phyloP scores from a whole-genome alignment of 2,329 filamentous ascomycete species.

The Colletotrichum ledebouriae region DNA sequence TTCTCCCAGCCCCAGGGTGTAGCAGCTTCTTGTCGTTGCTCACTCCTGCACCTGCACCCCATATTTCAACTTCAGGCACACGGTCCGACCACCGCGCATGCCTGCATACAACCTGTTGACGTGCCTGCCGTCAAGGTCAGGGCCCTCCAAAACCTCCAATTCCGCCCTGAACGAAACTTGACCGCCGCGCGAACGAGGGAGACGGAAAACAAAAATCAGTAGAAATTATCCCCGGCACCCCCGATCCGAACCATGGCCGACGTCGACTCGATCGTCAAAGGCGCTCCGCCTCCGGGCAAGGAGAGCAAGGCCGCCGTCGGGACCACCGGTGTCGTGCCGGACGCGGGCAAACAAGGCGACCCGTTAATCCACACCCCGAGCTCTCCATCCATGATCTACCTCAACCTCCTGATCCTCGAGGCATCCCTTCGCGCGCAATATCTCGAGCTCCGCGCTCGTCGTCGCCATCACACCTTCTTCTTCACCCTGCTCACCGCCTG shows the following conservation, averaged over 20 bases:
- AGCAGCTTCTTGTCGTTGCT: conserved; percentile 21
- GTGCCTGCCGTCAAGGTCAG: conserved; percentile 33
- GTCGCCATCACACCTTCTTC: conserved; percentile 94
- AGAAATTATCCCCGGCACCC: neutral
- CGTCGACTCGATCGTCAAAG: conserved; percentile 93
- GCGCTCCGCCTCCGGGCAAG: conserved; percentile 77
- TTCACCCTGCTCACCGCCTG: conserved; percentile 83
- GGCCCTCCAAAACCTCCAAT: conserved; percentile 30
- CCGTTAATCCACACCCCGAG: conserved; percentile 87
- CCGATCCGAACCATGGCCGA: conserved; percentile 66
- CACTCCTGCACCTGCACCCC: conserved; percentile 23
- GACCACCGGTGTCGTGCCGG: conserved; percentile 59
- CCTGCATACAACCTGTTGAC: conserved; percentile 33
- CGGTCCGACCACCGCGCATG: conserved; percentile 30
- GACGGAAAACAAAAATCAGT: neutral
- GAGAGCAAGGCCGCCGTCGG: conserved; percentile 51
- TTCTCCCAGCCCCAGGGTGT: conserved; percentile 12
- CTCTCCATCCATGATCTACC: conserved; percentile 94
- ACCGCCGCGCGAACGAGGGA: conserved; percentile 19
- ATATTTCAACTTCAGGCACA: neutral
- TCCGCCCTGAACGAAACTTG: conserved; percentile 23
- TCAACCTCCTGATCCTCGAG: conserved; percentile 97
- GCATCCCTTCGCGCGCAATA: conserved; percentile 94
- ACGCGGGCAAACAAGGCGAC: conserved; percentile 68
- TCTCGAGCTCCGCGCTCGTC: conserved; percentile 86